phyloP scores from a whole-genome alignment of 306 rosid species.

The Prunus mira region DNA sequence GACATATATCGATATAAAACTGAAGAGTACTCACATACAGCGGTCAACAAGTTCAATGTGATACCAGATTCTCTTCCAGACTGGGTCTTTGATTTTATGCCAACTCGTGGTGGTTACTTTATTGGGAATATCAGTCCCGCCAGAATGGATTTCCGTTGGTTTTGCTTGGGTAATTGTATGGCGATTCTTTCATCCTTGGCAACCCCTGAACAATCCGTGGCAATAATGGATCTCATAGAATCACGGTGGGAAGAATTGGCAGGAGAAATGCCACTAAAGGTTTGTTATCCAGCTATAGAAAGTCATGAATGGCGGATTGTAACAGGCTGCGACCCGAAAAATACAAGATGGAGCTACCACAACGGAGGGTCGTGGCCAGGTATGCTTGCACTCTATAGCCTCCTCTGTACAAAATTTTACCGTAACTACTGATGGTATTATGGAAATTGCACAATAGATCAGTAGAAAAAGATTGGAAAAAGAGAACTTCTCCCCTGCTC shows the following conservation, averaged over 20 bases:
- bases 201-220: slow-evolving; percentile 75
- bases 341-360: slow-evolving; percentile 92
- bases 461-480: neutral
- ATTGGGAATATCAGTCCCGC: slow-evolving; percentile 89
- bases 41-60: slow-evolving; percentile 86
- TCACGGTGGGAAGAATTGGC: slow-evolving; percentile 78
- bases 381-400: slow-evolving; percentile 17
- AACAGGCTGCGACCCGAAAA: slow-evolving; percentile 83
- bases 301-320: slow-evolving; percentile 66
- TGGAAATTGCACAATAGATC: neutral
- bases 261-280: slow-evolving; percentile 87
- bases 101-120: slow-evolving; percentile 77
- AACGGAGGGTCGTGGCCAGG: slow-evolving; percentile 99
- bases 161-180: slow-evolving; percentile 78
- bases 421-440: neutral
- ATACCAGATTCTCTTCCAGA: slow-evolving; percentile 92
- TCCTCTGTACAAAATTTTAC: neutral
- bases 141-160: slow-evolving; percentile 93
- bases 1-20: slow-evolving; percentile 85
- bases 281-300: slow-evolving; percentile 87
- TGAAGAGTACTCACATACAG: slow-evolving; percentile 91
- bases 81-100: slow-evolving; percentile 89
- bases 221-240: slow-evolving; percentile 93
- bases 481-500: too few species aligned
- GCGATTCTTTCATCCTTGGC: slow-evolving; percentile 87